A percentile compares a stretch with the other conserved stretches of the same genome.
Conservation (phyloP, 208 protist genomes). For the Kentomonas sorsogonicus region DNA sequence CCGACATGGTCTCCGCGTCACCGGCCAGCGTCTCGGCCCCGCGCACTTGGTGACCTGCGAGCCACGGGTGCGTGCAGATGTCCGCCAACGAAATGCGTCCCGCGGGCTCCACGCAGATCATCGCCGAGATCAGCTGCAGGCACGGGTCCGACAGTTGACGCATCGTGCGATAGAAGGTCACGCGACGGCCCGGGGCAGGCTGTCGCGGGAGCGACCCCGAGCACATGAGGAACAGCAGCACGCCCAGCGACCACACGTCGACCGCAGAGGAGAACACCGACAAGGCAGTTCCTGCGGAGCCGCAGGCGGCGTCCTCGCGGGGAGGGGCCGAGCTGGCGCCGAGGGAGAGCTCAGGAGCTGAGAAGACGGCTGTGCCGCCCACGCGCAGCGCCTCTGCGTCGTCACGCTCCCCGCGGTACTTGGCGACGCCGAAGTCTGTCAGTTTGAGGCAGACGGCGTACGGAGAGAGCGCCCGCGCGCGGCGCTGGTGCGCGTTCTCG, state of each 20-base stretch:
- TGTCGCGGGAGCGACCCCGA: slow-evolving; percentile 50
- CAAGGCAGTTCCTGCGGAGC: neutral
- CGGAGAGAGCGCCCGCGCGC: slow-evolving; percentile 29
- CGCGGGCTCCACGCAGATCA: slow-evolving; percentile 32
- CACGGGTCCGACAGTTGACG: slow-evolving; percentile 24
- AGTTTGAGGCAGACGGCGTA: slow-evolving; percentile 51
- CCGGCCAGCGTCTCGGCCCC: slow-evolving; percentile 4
- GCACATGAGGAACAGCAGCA: slow-evolving; percentile 71
- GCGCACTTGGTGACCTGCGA: slow-evolving; percentile 17
- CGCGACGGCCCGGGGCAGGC: slow-evolving; percentile 6
- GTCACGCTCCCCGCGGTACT: slow-evolving; percentile 31
- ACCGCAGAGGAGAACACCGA: slow-evolving; percentile 22
- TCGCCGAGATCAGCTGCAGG: slow-evolving; percentile 32
- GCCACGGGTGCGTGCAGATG: slow-evolving; percentile 44
- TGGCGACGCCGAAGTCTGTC: slow-evolving; percentile 76
- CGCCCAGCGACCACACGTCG: slow-evolving; percentile 71
- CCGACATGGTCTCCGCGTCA: slow-evolving; percentile 13
- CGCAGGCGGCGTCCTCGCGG: too few relatives aligned
- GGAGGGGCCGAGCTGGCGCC: neutral
- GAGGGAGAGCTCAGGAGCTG: slow-evolving; percentile 51
- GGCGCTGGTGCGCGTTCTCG: slow-evolving; percentile 34
- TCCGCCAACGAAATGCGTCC: slow-evolving; percentile 25
- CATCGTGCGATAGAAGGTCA: slow-evolving; percentile 29
- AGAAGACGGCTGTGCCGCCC: slow-evolving; percentile 57
- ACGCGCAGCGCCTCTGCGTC: slow-evolving; percentile 11